phyloP scores from a whole-genome alignment of 441 rosid genomes.

The Eutrema salsugineum region DNA sequence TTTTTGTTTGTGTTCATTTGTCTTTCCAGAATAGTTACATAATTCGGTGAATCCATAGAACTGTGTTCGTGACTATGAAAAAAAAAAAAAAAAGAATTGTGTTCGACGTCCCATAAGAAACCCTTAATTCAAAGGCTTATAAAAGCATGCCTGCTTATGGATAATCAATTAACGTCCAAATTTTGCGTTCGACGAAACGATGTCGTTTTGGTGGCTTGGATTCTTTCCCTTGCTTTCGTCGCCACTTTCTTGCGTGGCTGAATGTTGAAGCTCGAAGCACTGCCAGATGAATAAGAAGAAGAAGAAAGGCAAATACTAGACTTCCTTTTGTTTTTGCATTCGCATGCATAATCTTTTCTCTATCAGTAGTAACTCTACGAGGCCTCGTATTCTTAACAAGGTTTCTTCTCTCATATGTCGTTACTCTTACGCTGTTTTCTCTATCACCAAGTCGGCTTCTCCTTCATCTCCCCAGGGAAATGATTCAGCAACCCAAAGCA shows the following conservation, averaged over 20 bases:
- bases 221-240: neutral
- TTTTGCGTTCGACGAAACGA: neutral
- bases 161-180: too few relatives aligned
- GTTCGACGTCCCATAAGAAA: neutral
- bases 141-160: too few relatives aligned
- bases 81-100: neutral
- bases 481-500: conserved; percentile 20
- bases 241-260: neutral
- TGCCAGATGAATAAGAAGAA: conserved; percentile 13
- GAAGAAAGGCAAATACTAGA: neutral
- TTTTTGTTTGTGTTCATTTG: neutral
- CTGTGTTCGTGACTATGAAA: too few relatives aligned
- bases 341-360: conserved; percentile 42
- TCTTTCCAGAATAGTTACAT: neutral
- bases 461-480: conserved; percentile 16
- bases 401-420: conserved; percentile 10
- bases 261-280: neutral
- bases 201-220: neutral
- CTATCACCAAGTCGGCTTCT: conserved; percentile 17
- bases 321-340: neutral
- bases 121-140: too few relatives aligned
- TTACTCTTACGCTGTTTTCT: conserved; percentile 13
- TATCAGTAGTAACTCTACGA: conserved; percentile 18
- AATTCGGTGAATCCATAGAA: neutral
- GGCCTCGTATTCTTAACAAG: conserved; percentile 19